phyloP scores from a whole-genome alignment of 441 rosid species.

The Populus trichocarpa region DNA sequence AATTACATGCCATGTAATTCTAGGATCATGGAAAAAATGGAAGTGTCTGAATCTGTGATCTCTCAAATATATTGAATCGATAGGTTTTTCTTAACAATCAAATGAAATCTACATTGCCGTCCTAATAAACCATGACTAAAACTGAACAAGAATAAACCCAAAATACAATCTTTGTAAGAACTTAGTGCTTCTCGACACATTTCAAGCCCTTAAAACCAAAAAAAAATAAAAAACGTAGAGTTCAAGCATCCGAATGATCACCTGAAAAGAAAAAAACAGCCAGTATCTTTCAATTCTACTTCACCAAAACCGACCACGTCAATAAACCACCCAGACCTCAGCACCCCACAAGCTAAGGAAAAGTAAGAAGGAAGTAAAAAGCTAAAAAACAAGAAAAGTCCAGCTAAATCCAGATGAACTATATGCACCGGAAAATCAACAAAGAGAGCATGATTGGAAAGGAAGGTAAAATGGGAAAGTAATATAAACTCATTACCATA shows the following conservation, averaged over 20 bases:
- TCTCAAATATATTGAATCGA: neutral
- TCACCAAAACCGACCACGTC: neutral
- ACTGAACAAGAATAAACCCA: neutral
- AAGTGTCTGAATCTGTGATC: neutral
- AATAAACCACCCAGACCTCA: neutral
- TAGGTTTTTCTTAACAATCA: neutral
- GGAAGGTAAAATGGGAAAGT: constrained; percentile 21
- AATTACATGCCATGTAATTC: neutral
- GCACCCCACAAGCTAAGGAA: neutral
- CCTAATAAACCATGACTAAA: constrained; percentile 3
- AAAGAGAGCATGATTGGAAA: constrained; percentile 17
- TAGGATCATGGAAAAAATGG: neutral
- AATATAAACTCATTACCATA: constrained; percentile 27
- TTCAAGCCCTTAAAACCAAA: neutral
- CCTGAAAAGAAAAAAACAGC: neutral
- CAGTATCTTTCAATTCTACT: neutral
- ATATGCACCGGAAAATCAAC: constrained; percentile 17
- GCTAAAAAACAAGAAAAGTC: constrained; percentile 14
- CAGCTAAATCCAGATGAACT: constrained; percentile 24
- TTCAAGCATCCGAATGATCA: neutral
- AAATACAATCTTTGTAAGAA: neutral
- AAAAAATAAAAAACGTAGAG: neutral
- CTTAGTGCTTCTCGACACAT: neutral
- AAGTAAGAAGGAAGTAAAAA: constrained; percentile 11
- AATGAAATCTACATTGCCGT: neutral